Conservation (phyloP, 192 early-diverging fungal genomes). For the Coemansia sp. region DNA sequence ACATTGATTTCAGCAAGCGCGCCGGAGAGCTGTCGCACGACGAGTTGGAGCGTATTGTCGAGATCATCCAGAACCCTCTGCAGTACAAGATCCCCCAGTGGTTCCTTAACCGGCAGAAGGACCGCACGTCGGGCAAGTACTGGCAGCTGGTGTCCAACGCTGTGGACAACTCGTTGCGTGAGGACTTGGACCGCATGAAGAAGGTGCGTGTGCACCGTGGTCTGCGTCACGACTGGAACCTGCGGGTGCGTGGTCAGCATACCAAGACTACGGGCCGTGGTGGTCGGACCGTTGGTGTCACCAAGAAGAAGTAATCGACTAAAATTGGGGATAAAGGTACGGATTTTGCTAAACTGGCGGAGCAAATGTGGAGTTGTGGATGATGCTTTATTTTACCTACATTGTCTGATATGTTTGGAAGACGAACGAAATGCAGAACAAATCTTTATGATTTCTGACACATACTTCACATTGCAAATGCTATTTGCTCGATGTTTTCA, state of each 20-base stretch:
- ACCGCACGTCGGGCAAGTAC: slow-evolving; percentile 93
- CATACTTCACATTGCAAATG: not conserved
- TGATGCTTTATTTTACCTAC: too few species aligned
- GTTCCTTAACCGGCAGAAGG: slow-evolving; percentile 99
- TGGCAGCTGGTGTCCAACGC: slow-evolving; percentile 92
- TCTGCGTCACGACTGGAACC: slow-evolving; percentile 97
- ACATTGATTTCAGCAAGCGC: slow-evolving; percentile 95
- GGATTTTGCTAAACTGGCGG: not conserved
- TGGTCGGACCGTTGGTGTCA: slow-evolving; percentile 94
- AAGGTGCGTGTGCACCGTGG: slow-evolving; percentile 99
- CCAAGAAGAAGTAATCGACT: slow-evolving; percentile 88
- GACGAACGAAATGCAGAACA: not conserved
- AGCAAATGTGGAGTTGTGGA: not conserved
- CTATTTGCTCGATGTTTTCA: not conserved
- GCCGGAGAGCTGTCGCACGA: slow-evolving; percentile 97
- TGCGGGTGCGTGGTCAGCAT: slow-evolving; percentile 99
- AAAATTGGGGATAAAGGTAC: slow-evolving; percentile 31
- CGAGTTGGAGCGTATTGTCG: slow-evolving; percentile 97
- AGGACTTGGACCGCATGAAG: slow-evolving; percentile 98
- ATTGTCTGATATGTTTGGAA: not conserved
- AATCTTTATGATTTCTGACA: not conserved
- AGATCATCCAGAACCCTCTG: slow-evolving; percentile 98
- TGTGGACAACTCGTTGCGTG: slow-evolving; percentile 95
- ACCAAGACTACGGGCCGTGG: slow-evolving; percentile 99
- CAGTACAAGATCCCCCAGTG: slow-evolving; percentile 99